Evolutionary conservation across 73 alveolate species (phyloP), one percentile per base, ranked within the genome.

Genomic region (Paramecium octaurelia): DNA sequence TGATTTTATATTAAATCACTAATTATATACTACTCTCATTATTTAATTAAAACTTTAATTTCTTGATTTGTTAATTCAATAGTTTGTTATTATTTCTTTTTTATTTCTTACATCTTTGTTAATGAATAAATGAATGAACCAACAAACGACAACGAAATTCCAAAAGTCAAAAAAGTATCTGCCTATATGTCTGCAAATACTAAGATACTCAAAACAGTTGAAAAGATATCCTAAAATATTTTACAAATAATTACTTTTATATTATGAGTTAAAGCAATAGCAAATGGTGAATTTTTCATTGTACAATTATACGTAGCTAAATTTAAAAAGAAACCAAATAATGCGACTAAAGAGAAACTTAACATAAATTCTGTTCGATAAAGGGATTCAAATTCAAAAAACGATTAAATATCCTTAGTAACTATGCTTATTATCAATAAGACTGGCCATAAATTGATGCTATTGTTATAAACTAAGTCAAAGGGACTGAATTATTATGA

Each of bases 221-320:
- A 75, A 75, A 75, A 34, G 6, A 75, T 75, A 6, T 75, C 88
- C 84, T 68, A 9, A 68, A 68, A 31, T 7, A 24, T 60, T 12
- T 11, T 68, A 6, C 31, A 21, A 3, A 31, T 23, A 21, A 14
- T 31, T 68, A 68, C 84, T 75, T 75, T 75, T 10, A 75, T 40
- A 75, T 75, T 75, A 35, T 75, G 88, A 35, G 88, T 75, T 75
- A 75, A 75, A 3, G 88, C 88, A 14, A 75, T 75, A 0, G 88
- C 88, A 75, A 75, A 75, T 34, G 88, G 88, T n/a, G 88, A 75
- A 18, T 75, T 75, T 36, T 75, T 75, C 88, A 75, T 75, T 12
- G 88, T 75, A 18, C 88, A 75, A 36, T 75, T 75, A 75, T 34
- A 34, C 10, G 88, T 75, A 35, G 88, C 88, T 34, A 75, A 29